These are phyloP conservation scores for Penicillium samsonianum DNA, from an alignment of 495 filamentous ascomycete species.

Conservation along the genomic window DNA sequence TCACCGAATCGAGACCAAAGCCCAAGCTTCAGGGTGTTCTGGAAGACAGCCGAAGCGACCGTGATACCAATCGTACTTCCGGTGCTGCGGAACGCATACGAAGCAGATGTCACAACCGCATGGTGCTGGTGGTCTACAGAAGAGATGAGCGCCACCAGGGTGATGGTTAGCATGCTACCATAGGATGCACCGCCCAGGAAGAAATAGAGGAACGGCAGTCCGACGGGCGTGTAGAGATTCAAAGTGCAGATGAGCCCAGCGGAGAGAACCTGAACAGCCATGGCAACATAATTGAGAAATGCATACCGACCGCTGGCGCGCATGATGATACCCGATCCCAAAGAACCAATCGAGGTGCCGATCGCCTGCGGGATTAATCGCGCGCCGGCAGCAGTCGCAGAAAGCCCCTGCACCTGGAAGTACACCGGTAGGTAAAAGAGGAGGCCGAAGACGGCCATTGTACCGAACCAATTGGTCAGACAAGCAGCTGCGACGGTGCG, in stretches of 20 bases:
- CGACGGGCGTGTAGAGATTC: constrained; percentile 55
- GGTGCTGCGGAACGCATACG: constrained; percentile 78
- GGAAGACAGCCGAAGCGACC: constrained; percentile 74
- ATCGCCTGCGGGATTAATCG: constrained; percentile 66
- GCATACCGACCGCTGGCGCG: constrained; percentile 73
- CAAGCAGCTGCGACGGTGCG: constrained; percentile 75
- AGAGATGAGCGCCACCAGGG: constrained; percentile 75
- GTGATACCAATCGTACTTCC: constrained; percentile 84
- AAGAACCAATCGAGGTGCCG: constrained; percentile 69
- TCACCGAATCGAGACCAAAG: constrained; percentile 72
- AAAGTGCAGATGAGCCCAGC: constrained; percentile 55
- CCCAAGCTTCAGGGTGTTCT: constrained; percentile 60
- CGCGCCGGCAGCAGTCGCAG: constrained; percentile 68
- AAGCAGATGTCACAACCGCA: constrained; percentile 81
- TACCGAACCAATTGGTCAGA: constrained; percentile 71
- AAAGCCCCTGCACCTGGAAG: constrained; percentile 74
- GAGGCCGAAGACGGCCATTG: constrained; percentile 53
- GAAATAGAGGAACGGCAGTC: constrained; percentile 68
- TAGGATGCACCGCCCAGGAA: constrained; percentile 69
- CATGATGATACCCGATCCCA: constrained; percentile 75
- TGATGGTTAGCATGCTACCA: constrained; percentile 77
- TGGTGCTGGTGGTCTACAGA: constrained; percentile 81
- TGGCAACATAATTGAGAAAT: constrained; percentile 53
- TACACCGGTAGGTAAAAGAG: constrained; percentile 82
- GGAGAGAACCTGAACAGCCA: constrained; percentile 54